A percentile compares a stretch with the other conserved stretches of the same genome.
phyloP scores from a whole-genome alignment of 371 early-diverging fungal genomes.

The Circinella minor region DNA sequence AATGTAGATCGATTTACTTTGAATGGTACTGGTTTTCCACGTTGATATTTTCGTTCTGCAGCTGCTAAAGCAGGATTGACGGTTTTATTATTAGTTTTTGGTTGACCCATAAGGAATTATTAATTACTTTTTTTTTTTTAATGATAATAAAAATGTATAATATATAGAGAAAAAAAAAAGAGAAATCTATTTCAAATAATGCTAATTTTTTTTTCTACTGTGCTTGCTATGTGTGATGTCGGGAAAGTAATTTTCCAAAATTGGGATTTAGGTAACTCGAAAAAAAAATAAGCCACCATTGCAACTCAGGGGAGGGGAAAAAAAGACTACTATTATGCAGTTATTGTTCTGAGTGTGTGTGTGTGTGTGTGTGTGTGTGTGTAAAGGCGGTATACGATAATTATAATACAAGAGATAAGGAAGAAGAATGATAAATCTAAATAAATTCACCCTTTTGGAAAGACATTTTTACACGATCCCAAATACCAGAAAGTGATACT shows the following conservation, averaged over 20 bases:
- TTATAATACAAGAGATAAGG: not conserved
- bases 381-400: not conserved
- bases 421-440: conserved; percentile 12
- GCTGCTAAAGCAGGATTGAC: not conserved
- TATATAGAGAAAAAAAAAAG: not conserved
- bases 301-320: not conserved
- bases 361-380: too few species aligned
- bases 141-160: not conserved
- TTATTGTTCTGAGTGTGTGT: too few species aligned
- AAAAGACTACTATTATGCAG: too few species aligned
- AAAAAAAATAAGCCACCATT: not conserved
- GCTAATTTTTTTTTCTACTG: conserved; percentile 6
- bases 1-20: conserved; percentile 14
- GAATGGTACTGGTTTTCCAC: conserved; percentile 19
- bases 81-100: conserved; percentile 1
- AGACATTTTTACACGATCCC: conserved; percentile 59
- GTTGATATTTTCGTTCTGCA: conserved; percentile 18
- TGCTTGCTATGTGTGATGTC: not conserved
- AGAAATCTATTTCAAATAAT: not conserved
- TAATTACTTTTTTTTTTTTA: not conserved
- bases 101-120: conserved; percentile 6
- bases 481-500: conserved; percentile 54
- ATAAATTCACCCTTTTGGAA: conserved; percentile 43
- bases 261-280: not conserved
- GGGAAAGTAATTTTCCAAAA: not conserved